Evolutionary conservation across 2,329 filamentous ascomycete species (phyloP), one percentile per base, ranked within the genome.

Genomic region (Plectosphaerella cucumerina): DNA sequence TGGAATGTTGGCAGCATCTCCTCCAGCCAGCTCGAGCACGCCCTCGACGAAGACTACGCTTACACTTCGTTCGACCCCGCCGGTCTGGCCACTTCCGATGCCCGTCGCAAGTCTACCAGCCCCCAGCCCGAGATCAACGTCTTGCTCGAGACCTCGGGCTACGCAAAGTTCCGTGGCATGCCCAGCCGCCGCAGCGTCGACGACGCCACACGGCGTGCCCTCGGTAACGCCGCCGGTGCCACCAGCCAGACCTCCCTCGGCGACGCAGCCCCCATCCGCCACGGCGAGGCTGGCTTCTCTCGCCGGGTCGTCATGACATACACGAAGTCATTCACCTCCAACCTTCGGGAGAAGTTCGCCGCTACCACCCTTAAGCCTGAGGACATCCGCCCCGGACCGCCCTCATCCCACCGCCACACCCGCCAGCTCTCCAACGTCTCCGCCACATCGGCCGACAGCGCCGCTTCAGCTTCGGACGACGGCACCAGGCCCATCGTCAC

Each of bases 1-100:
- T 90, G 87, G 86, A 91, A 91, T 61, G 78, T 91, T 12, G 88
- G 84, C 20, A 83, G 76, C 50, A 77, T 90, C 46, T 77, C 76
- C 2, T 82, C 78, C 0, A 75, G 75, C 52, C 76, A 81, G 55
- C 64, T 73, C 14, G 74, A 78, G 43, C 59, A 67, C 21, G 59
- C 65, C 2, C 65, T 66, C 43, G 53, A 62, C n/a, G 55, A 56
- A 14, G 61, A 65, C 6, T 64, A 65, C 22, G 63, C 59, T 56
- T 57, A 62, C 22, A 55, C 57, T 34, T 48, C 52, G 34, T 55
- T 53, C 47, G 55, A 56, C 53, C 46, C 52, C 3, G 54, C 54
- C 26, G 54, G 54, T 12, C 48, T 56, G 35, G 52, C 45, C 23
- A 58, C 59, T 20, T 58, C 61, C 3, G 56, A 60, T 14, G 57